These are phyloP conservation scores for Saccharomycopsis fermentans DNA, from an alignment of 805 yeast genomes.

Conservation along the genomic window DNA sequence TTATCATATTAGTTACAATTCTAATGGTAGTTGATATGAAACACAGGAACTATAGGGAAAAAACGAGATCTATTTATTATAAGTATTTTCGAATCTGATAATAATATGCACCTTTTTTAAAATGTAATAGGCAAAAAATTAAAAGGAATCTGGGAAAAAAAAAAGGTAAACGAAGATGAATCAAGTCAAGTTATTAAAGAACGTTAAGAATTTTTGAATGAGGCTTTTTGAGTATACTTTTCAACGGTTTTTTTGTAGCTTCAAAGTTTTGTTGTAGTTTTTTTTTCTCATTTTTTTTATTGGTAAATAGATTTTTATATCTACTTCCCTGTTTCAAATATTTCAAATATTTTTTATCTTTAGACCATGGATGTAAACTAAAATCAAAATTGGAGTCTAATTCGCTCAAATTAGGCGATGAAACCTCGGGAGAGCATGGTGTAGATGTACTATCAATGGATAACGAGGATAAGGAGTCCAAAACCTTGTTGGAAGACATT, in stretches of 20 bases:
- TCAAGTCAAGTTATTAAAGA: neutral
- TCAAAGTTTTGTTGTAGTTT: neutral
- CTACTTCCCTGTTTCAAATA: neutral
- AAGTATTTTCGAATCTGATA: too few relatives aligned
- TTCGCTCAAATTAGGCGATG: neutral
- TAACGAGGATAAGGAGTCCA: neutral
- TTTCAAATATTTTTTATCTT: conserved; percentile 2
- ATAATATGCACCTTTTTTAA: too few relatives aligned
- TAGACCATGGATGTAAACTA: conserved; percentile 10
- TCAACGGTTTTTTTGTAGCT: conserved; percentile 1
- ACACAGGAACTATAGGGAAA: too few relatives aligned
- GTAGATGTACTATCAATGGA: neutral
- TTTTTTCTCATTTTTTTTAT: neutral
- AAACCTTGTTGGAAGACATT: neutral
- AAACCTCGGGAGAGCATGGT: neutral
- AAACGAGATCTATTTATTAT: too few relatives aligned
- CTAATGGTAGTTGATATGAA: neutral
- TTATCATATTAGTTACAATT: too few relatives aligned
- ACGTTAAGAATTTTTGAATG: neutral
- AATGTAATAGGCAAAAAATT: too few relatives aligned
- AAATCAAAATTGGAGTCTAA: conserved; percentile 13
- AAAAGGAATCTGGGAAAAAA: neutral
- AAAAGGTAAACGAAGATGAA: neutral
- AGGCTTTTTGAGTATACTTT: conserved; percentile 1
- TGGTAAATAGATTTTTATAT: neutral